Base-by-base conservation (phyloP, 495 filamentous ascomycete species). In the Penicillium lividum region DNA sequence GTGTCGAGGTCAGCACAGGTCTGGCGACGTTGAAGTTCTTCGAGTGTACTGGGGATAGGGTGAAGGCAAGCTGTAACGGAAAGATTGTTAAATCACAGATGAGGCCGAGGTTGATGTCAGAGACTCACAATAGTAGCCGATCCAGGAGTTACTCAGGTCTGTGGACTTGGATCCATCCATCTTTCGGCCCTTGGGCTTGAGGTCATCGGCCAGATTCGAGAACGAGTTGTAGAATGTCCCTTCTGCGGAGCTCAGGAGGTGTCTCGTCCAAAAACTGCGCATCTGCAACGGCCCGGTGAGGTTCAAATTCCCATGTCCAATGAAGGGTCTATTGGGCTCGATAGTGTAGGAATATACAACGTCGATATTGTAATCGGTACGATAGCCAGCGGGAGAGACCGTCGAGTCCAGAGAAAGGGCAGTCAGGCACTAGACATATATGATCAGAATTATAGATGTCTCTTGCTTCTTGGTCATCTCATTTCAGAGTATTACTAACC, bases 211-310 rank as follows among this genome's bases (percentile, higher is more conserved):
- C 8, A 74, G 51, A 5, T 25, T 51, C 3, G 45, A 45, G 52
- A 71, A 76, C 6, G 69, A 65, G 0, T 60, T 46, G 43, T 60
- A 53, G 51, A 67, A 76, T 3, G 62, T 72, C 16, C 16, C 44
- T 0, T 61, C 48, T 31, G 71, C 67, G 3, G 52, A 48, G 0
- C 57, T 71, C 18, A 72, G 50, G 3, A 77, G 48, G 51, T 77
- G 73, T 7, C 68, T 67, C 25, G 71, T 65, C 75, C 75, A 77
- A 49, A 76, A 76, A 51, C 67, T 71, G 10, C 73, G 71, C 13
- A 74, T 65, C n/a, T 75, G 64, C 38, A 75, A 36, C 7, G 72
- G 30, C 5, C 28, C 65, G 10, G 38, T 5, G 4, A 76, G 49
- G 22, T 70, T 48, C 0, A 70, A 55, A 0, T 46, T 38, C 0